A percentile compares a stretch with the other conserved stretches of the same genome.
phyloP scores from a whole-genome alignment of 2,329 filamentous ascomycete genomes.

The Massarina eburnea region DNA sequence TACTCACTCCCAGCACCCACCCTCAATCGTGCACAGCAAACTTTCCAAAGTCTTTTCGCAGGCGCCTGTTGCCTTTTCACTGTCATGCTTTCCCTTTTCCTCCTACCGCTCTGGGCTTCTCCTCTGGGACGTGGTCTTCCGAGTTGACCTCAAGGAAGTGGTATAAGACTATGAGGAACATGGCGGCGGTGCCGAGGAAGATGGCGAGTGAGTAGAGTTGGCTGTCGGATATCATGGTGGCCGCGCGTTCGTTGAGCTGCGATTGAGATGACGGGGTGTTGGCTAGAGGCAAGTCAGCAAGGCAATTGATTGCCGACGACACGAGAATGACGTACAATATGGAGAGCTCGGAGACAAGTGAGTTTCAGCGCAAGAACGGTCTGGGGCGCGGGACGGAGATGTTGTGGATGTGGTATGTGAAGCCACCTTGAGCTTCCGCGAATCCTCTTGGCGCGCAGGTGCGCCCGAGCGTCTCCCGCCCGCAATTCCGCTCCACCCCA shows the following conservation, averaged over 20 bases:
- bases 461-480: conserved; percentile 14
- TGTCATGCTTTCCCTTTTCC: conserved; percentile 29
- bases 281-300: neutral
- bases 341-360: neutral
- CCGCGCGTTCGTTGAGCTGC: conserved; percentile 15
- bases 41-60: too few species aligned
- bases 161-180: conserved; percentile 92
- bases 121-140: conserved; percentile 49
- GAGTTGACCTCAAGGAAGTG: conserved; percentile 96
- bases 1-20: too few species aligned
- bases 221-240: conserved; percentile 86
- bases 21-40: too few species aligned
- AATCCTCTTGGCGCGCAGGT: conserved; percentile 11
- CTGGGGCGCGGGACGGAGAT: neutral
- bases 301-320: neutral
- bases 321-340: neutral
- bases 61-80: conserved; percentile 8
- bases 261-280: neutral
- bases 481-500: conserved; percentile 23
- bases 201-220: conserved; percentile 90
- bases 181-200: conserved; percentile 84
- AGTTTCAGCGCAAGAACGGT: neutral
- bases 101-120: conserved; percentile 29
- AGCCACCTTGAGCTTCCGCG: conserved; percentile 25
- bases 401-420: conserved; percentile 6